Evolutionary conservation across 2,329 filamentous ascomycete genomes (phyloP).

Genomic region (Xylogone sp.): DNA sequence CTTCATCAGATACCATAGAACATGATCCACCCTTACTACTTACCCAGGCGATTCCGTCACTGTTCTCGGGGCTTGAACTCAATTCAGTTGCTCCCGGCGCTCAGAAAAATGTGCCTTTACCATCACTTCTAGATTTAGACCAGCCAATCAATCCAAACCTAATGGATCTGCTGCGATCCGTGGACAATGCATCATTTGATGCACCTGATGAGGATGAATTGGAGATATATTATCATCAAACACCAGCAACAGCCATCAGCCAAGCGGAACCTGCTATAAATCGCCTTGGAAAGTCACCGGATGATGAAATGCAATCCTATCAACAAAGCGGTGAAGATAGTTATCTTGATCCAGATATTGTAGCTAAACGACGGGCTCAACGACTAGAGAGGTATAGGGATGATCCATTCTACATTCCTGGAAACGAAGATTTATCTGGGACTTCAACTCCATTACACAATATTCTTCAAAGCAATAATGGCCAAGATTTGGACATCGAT

Average conservation of each 20-base stretch:
- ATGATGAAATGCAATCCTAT: constrained; percentile 50
- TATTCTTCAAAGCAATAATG: constrained; percentile 69
- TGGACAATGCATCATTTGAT: constrained; percentile 46
- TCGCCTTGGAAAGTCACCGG: constrained; percentile 42
- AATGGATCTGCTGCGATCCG: constrained; percentile 55
- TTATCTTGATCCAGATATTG: constrained; percentile 68
- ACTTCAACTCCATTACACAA: constrained; percentile 75
- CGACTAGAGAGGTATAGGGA: constrained; percentile 80
- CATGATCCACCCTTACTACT: constrained; percentile 78
- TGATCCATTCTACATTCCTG: constrained; percentile 89
- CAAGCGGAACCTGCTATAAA: constrained; percentile 54
- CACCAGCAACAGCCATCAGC: constrained; percentile 35
- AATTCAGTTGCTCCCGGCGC: constrained; percentile 85
- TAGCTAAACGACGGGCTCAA: constrained; percentile 72
- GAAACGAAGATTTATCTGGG: constrained; percentile 48
- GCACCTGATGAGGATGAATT: constrained; percentile 62
- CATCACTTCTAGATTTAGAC: constrained; percentile 73
- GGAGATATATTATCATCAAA: constrained; percentile 60
- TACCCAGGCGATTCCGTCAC: constrained; percentile 82
- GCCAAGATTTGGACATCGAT: constrained; percentile 82
- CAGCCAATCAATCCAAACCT: constrained; percentile 77
- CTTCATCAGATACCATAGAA: constrained; percentile 46
- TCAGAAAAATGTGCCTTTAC: constrained; percentile 80
- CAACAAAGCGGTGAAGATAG: constrained; percentile 58
- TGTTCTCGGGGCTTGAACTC: constrained; percentile 83